phyloP scores from a whole-genome alignment of 352 stramenopile species.

The Pythium dissimile region DNA sequence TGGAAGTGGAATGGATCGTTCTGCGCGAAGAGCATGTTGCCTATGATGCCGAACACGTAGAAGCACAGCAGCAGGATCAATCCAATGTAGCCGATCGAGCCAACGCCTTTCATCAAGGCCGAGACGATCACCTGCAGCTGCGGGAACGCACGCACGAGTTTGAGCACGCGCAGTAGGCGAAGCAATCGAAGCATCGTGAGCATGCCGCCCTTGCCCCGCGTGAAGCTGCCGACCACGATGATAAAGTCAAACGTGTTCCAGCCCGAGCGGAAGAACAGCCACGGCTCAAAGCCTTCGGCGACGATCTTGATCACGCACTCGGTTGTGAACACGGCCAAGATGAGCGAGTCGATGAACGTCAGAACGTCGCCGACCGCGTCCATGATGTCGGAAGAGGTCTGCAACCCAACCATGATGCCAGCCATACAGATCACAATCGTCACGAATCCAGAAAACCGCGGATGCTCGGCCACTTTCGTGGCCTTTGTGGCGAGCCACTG shows the following conservation, averaged over 20 bases:
- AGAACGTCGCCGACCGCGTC: constrained; percentile 50
- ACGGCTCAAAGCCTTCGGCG: constrained; percentile 72
- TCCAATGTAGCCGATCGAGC: constrained; percentile 87
- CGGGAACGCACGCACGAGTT: constrained; percentile 83
- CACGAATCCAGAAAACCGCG: constrained; percentile 64
- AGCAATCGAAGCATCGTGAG: constrained; percentile 82
- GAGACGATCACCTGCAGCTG: constrained; percentile 89
- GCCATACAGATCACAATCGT: constrained; percentile 73
- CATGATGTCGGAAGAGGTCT: constrained; percentile 55
- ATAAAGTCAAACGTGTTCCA: constrained; percentile 88
- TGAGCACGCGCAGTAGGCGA: constrained; percentile 80
- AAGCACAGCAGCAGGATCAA: constrained; percentile 89
- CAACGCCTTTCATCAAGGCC: constrained; percentile 83
- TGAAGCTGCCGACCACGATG: constrained; percentile 77
- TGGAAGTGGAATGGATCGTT: constrained; percentile 91
- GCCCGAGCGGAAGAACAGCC: constrained; percentile 61
- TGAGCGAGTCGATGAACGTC: constrained; percentile 50
- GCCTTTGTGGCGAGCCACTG: constrained; percentile 34
- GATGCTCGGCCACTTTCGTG: constrained; percentile 55
- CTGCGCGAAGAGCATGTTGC: constrained; percentile 85
- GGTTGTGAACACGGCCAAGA: constrained; percentile 70
- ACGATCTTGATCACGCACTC: constrained; percentile 79
- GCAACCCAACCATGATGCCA: constrained; percentile 71
- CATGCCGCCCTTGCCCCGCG: constrained; percentile 61
- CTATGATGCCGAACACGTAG: constrained; percentile 90